These are phyloP conservation scores for Amanita inopinata DNA, from an alignment of 768 basidiomycete genomes.

Conservation along the genomic window DNA sequence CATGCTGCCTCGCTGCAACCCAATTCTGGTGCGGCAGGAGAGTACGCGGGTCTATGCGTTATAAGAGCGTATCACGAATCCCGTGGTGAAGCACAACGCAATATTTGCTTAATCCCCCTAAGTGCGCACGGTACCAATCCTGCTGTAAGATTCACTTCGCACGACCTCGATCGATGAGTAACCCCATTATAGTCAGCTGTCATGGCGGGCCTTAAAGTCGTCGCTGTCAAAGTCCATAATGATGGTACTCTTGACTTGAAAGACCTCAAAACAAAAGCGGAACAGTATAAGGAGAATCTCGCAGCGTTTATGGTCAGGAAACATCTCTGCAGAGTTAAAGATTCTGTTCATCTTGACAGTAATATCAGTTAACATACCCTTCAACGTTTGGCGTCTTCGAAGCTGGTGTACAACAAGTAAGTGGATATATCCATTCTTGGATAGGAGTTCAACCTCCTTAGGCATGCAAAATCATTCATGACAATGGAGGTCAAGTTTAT, in stretches of 20 bases:
- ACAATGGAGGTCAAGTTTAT: slow-evolving; percentile 95
- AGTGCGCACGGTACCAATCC: slow-evolving; percentile 99
- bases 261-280: slow-evolving; percentile 81
- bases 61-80: slow-evolving; percentile 93
- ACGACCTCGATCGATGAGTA: slow-evolving; percentile 12
- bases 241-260: slow-evolving; percentile 86
- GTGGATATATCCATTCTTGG: slow-evolving; percentile 10
- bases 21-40: slow-evolving; percentile 96
- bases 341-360: not conserved
- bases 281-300: slow-evolving; percentile 82
- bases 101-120: slow-evolving; percentile 89
- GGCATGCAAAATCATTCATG: slow-evolving; percentile 91
- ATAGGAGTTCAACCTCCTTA: slow-evolving; percentile 18
- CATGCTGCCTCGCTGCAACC: slow-evolving; percentile 94
- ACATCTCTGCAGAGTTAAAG: not conserved
- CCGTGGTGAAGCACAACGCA: slow-evolving; percentile 72
- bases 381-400: slow-evolving; percentile 99
- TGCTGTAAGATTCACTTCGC: slow-evolving; percentile 47
- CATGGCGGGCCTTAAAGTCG: slow-evolving; percentile 96
- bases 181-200: slow-evolving; percentile 67
- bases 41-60: slow-evolving; percentile 91
- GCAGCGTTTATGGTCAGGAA: slow-evolving; percentile 84
- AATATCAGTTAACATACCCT: slow-evolving; percentile 81
- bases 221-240: slow-evolving; percentile 80
- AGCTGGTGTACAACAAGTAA: slow-evolving; percentile 69